Evolutionary conservation across 1,139 yeast genomes (phyloP).

Genomic region (Saccharomyces hybrid): DNA sequence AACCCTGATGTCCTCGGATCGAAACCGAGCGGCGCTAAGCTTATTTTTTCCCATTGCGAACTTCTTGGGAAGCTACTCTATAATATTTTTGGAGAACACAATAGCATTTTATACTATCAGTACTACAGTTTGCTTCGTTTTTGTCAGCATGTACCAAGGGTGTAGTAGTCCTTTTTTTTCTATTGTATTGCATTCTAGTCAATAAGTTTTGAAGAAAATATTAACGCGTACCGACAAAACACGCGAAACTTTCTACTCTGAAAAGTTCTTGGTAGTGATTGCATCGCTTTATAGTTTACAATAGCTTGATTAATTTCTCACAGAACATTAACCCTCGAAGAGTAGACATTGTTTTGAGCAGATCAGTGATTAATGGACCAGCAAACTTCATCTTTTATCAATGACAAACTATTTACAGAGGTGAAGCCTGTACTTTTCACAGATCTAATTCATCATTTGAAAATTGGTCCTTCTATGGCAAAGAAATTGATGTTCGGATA

Average conservation of each 20-base stretch:
- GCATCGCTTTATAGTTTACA: too few relatives aligned
- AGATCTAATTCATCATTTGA: conserved; percentile 24
- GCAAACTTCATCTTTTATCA: conserved; percentile 8
- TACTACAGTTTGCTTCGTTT: too few relatives aligned
- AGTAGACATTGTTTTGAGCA: too few relatives aligned
- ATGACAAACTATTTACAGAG: conserved; percentile 20
- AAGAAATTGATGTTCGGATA: conserved; percentile 26
- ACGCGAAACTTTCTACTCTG: not conserved
- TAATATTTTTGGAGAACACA: too few relatives aligned
- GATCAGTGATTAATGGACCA: not conserved
- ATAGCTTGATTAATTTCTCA: too few relatives aligned
- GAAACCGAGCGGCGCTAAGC: conserved; percentile 96
- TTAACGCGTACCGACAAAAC: not conserved
- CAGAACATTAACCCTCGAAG: too few relatives aligned
- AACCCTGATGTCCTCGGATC: conserved; percentile 99
- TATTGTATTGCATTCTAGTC: not conserved
- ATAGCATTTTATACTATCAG: too few relatives aligned
- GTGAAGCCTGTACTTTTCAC: conserved; percentile 26
- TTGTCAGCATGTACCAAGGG: too few relatives aligned
- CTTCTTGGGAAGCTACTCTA: too few relatives aligned
- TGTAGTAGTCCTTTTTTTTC: too few relatives aligned
- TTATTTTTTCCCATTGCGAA: conserved; percentile 10
- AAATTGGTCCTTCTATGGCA: conserved; percentile 22
- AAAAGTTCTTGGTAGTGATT: not conserved
- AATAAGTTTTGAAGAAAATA: not conserved